phyloP scores from a whole-genome alignment of 768 basidiomycete species.

The Boletus reticuloceps region DNA sequence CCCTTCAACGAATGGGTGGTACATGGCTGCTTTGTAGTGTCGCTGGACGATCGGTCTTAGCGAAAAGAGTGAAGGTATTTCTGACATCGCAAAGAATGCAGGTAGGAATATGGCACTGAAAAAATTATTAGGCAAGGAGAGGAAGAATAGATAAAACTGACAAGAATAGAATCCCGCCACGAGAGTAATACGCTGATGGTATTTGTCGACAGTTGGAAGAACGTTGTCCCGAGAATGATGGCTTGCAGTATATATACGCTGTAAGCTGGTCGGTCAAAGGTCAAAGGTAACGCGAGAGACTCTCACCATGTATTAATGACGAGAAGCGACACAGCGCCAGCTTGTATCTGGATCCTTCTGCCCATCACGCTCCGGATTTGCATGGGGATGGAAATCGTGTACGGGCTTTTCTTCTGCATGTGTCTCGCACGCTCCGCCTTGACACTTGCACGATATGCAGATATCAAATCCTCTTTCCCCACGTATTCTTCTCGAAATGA shows the following conservation, averaged over 20 bases:
- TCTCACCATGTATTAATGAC: slow-evolving; percentile 29
- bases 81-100: slow-evolving; percentile 57
- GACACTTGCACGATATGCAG: slow-evolving; percentile 49
- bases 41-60: slow-evolving; percentile 45
- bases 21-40: slow-evolving; percentile 46
- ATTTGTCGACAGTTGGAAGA: slow-evolving; percentile 39
- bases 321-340: slow-evolving; percentile 37
- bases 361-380: slow-evolving; percentile 47
- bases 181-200: slow-evolving; percentile 44
- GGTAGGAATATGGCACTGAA: slow-evolving; percentile 55
- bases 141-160: slow-evolving; percentile 28
- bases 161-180: slow-evolving; percentile 86
- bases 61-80: slow-evolving; percentile 48
- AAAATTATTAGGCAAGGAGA: neutral
- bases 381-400: slow-evolving; percentile 46
- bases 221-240: slow-evolving; percentile 41
- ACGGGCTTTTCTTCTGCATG: slow-evolving; percentile 42
- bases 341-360: slow-evolving; percentile 46
- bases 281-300: neutral
- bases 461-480: slow-evolving; percentile 40
- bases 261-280: neutral
- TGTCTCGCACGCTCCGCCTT: slow-evolving; percentile 51
- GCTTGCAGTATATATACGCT: slow-evolving; percentile 41
- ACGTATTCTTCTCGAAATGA: slow-evolving; percentile 46
- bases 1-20: slow-evolving; percentile 47